Evolutionary conservation across 306 rosid species (phyloP).

Genomic region (Quercus berberidifolia): DNA sequence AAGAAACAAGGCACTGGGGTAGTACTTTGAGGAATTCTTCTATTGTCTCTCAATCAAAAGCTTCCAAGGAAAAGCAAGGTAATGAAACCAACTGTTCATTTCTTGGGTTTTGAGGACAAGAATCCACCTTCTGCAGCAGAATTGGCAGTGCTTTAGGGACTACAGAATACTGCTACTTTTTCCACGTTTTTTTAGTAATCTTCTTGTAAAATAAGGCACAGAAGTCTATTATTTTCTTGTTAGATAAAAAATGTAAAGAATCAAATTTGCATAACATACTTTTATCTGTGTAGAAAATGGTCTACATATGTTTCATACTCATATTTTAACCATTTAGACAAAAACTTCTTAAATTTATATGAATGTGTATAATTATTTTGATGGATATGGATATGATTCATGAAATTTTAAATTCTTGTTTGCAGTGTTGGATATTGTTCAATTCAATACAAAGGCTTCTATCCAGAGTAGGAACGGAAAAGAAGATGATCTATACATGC

Average conservation of each 20-base stretch:
- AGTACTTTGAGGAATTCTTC: constrained; percentile 22
- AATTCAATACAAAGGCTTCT: constrained; percentile 40
- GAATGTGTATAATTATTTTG: neutral
- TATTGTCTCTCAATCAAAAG: constrained; percentile 30
- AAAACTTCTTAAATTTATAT: neutral
- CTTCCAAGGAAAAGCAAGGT: constrained; percentile 45
- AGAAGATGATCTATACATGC: constrained; percentile 37
- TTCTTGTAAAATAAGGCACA: neutral
- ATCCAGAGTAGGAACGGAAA: constrained; percentile 42
- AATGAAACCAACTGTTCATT: constrained; percentile 16
- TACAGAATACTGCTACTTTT: neutral
- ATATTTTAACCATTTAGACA: constrained; percentile 12
- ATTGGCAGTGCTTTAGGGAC: neutral
- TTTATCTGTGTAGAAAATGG: neutral
- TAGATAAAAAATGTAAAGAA: neutral
- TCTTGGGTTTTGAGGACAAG: constrained; percentile 18
- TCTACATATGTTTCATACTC: constrained; percentile 5
- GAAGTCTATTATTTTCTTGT: neutral
- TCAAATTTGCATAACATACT: constrained; percentile 5
- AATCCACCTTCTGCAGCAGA: neutral
- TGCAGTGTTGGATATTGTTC: constrained; percentile 36
- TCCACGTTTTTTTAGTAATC: neutral
- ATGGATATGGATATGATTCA: neutral
- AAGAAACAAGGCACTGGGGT: constrained; percentile 13
- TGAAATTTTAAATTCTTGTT: constrained; percentile 8